Conservation (phyloP, 148 eudicot genomes). For the Heliamphora exappendiculata region DNA sequence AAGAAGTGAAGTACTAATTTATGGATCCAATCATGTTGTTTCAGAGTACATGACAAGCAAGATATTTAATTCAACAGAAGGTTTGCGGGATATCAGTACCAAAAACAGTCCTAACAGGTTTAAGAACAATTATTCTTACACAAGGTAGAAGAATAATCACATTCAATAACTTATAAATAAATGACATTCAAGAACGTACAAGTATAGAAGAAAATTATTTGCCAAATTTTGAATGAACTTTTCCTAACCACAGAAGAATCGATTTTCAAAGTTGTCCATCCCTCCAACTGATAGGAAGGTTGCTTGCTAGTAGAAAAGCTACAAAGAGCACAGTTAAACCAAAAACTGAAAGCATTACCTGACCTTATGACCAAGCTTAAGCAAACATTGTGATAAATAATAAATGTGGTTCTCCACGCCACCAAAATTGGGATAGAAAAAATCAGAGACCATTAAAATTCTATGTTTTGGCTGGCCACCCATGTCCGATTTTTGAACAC, state of each 20-base stretch:
- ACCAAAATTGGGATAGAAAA: slow-evolving; percentile 93
- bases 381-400: slow-evolving; percentile 83
- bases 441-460: slow-evolving; percentile 90
- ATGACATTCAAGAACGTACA: neutral
- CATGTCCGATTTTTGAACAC: slow-evolving; percentile 25
- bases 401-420: slow-evolving; percentile 98
- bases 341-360: slow-evolving; percentile 6
- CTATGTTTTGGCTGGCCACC: slow-evolving; percentile 36
- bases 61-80: neutral
- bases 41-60: neutral
- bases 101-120: neutral
- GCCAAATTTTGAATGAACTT: neutral
- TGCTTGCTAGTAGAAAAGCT: neutral
- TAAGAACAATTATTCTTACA: neutral
- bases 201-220: neutral
- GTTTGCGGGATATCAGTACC: neutral
- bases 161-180: neutral
- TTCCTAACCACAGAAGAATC: neutral
- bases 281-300: neutral
- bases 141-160: neutral
- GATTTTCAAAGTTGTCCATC: neutral
- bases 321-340: neutral
- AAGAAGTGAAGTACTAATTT: neutral
- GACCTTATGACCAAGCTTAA: slow-evolving; percentile 94
- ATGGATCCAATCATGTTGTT: neutral